A percentile compares a stretch with the other conserved stretches of the same genome.
phyloP scores from a whole-genome alignment of 2,329 filamentous ascomycete species.

The Fusarium mangiferae region DNA sequence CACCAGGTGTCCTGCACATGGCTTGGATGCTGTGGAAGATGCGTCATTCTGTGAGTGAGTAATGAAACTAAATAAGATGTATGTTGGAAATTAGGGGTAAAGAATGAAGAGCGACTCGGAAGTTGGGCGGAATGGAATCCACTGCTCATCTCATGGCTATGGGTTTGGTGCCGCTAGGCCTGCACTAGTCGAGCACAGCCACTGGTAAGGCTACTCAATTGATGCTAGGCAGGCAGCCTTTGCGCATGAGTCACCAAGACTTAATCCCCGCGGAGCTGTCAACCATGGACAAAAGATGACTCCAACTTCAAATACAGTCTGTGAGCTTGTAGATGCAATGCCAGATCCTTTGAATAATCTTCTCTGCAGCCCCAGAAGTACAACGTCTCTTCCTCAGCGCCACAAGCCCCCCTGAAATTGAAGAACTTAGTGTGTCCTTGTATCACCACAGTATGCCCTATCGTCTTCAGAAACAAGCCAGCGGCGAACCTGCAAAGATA shows the following conservation, averaged over 20 bases:
- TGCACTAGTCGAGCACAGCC: background rate
- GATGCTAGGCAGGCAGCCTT: background rate
- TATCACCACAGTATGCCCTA: background rate
- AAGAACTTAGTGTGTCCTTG: background rate
- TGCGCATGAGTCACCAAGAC: background rate
- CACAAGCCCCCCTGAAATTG: background rate
- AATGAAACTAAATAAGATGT: accelerated
- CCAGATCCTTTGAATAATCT: background rate
- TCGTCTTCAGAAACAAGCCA: background rate
- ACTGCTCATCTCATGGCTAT: background rate
- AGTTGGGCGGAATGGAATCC: background rate
- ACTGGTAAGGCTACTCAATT: background rate
- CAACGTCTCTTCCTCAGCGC: background rate
- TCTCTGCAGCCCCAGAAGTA: background rate
- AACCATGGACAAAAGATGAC: background rate
- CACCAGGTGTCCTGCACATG: background rate
- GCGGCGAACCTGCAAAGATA: too few relatives aligned
- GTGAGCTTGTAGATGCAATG: background rate
- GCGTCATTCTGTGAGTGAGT: accelerated
- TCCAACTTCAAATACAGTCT: background rate
- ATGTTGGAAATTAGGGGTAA: accelerated
- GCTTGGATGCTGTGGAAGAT: background rate
- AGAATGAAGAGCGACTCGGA: background rate
- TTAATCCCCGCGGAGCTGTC: background rate
- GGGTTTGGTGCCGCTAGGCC: background rate